These are phyloP conservation scores for Trypanosoma avium DNA, from an alignment of 208 protist species.

Conservation along the genomic window DNA sequence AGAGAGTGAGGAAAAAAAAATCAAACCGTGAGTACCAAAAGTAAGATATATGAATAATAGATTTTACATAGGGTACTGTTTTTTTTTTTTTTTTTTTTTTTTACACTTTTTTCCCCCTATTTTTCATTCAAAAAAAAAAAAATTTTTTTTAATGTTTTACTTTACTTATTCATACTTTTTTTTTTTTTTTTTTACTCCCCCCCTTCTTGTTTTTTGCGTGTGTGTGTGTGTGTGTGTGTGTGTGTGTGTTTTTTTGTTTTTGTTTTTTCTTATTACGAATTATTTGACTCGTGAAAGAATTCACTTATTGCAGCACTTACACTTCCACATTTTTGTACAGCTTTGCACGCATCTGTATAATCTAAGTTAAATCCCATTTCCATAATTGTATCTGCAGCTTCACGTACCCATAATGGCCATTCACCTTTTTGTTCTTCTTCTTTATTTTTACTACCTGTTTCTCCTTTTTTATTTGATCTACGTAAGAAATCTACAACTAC, in stretches of 20 bases:
- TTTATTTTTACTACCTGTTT: not conserved
- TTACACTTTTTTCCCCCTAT: too few species aligned
- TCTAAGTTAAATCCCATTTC: constrained; percentile 27
- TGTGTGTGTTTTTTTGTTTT: too few species aligned
- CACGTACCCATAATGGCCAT: constrained; percentile 13
- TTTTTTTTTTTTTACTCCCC: not conserved
- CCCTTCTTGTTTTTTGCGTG: not conserved
- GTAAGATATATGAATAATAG: too few species aligned
- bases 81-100: too few species aligned
- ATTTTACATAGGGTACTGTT: too few species aligned
- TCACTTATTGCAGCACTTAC: constrained; percentile 17
- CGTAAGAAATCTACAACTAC: constrained; percentile 17
- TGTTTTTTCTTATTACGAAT: too few species aligned
- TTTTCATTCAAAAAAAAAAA: too few species aligned
- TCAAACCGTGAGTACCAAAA: not conserved
- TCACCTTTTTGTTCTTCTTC: not conserved
- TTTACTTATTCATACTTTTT: not conserved
- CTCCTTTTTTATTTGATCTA: not conserved
- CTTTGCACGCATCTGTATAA: constrained; percentile 16
- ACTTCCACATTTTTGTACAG: constrained; percentile 21
- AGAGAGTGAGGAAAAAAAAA: constrained; percentile 16
- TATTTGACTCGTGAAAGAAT: constrained; percentile 4
- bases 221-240: too few species aligned
- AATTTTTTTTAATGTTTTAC: too few species aligned
- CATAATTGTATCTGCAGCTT: constrained; percentile 10